Percentiles rank a stretch among this genome's conserved stretches.
These are phyloP conservation scores for Zizania palustris DNA, from an alignment of 202 grass and related monocot genomes.

Conservation along the genomic window DNA sequence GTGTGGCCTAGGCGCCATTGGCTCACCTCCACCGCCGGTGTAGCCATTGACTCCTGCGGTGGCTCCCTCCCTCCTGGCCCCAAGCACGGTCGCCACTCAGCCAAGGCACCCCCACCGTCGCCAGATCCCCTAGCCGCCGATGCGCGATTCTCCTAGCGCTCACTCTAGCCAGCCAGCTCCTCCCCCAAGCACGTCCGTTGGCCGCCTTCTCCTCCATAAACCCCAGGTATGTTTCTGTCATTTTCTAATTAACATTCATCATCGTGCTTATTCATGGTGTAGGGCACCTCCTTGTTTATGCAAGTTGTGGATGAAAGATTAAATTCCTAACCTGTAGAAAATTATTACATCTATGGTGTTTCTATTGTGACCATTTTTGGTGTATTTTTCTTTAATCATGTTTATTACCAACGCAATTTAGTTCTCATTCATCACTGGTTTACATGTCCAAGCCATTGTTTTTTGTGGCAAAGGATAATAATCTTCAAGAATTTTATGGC, in stretches of 20 bases:
- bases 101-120: too few relatives aligned
- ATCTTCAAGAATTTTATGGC: conserved; percentile 38
- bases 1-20: too few relatives aligned
- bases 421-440: conserved; percentile 35
- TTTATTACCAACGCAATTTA: conserved; percentile 33
- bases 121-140: too few relatives aligned
- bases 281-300: conserved; percentile 75
- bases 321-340: conserved; percentile 73
- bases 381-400: conserved; percentile 40
- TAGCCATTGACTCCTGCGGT: too few relatives aligned
- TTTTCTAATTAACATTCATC: conserved; percentile 60
- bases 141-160: too few relatives aligned
- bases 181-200: too few relatives aligned
- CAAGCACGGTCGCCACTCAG: too few relatives aligned
- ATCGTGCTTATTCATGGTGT: conserved; percentile 64
- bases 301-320: conserved; percentile 81
- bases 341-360: conserved; percentile 48
- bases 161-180: too few relatives aligned
- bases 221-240: too few relatives aligned
- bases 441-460: conserved; percentile 27
- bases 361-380: conserved; percentile 51
- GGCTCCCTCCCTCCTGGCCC: too few relatives aligned
- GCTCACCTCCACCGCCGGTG: too few relatives aligned
- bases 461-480: conserved; percentile 13
- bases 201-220: too few relatives aligned